Base-by-base conservation (phyloP, 148 eudicot species). In the Amaranthus palmeri region DNA sequence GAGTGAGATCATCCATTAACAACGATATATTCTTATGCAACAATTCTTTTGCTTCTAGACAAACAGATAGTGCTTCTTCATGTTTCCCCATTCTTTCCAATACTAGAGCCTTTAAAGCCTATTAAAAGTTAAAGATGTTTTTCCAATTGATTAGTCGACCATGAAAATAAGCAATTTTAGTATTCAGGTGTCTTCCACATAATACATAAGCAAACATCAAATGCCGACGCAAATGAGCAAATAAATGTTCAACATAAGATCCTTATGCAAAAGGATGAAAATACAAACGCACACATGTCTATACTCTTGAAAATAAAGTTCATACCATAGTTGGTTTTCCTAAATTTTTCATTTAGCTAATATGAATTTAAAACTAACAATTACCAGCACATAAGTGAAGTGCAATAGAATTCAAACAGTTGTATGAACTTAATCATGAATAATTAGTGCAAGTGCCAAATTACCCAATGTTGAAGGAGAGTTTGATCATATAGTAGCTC, bases 71-170 rank as follows among this genome's bases (percentile, higher is more conserved):
- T 11, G 98, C 90, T 57, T 95, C 97, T 12, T 86, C 97, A 43
- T 73, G 57, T 81, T 91, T 95, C 44, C 90, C 90, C 90, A 86
- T 95, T 71, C 96, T 86, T 71, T 95, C 98, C 80, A 86, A 51
- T 50, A 95, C 81, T 54, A 89, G 83, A 59, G 92, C 97, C 82
- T 95, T 95, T 11, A 95, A 72, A 47, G 97, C 96, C 96, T 74
- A 60, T n/a, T 57, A 0, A 45, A 18, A 54, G 47, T 58, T 15
- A 52, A 72, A 60, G 52, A 44, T 54, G 25, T 1, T 52, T 11
- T 14, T 25, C 51, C 72, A 55, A 71, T 14, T 10, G 50, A 64
- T 9, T 10, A 10, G 40, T 5, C 43, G 18, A 61, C n/a, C 53
- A 43, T 15, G 47, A 12, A 8, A 54, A 13, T 4, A 12, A 0